A percentile compares a stretch with the other conserved stretches of the same genome.
Evolutionary conservation across 2,329 filamentous ascomycete species (phyloP).

Genomic region (Epichloe bromicola): DNA sequence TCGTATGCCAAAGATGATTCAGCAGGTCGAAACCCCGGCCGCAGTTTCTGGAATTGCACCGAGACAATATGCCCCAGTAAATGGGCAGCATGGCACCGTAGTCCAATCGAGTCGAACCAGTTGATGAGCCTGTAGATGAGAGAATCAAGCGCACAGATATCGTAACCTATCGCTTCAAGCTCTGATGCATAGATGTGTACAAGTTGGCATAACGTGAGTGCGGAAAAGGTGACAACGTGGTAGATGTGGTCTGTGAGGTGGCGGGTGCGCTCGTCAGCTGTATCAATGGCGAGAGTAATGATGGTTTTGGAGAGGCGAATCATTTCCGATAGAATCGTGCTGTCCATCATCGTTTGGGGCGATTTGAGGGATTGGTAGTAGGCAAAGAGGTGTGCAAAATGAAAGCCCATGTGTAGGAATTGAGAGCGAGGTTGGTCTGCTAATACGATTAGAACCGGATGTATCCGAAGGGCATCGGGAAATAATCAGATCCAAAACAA

Average conservation of each 20-base stretch:
- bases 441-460: neutral
- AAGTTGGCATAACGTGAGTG: conserved; percentile 13
- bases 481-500: too few relatives aligned
- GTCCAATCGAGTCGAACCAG: conserved; percentile 14
- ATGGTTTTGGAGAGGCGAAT: conserved; percentile 11
- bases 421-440: conserved; percentile 16
- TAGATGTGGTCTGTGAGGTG: conserved; percentile 19
- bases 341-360: conserved; percentile 7
- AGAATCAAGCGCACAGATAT: conserved; percentile 8
- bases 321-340: conserved; percentile 11
- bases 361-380: conserved; percentile 13
- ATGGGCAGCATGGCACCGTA: conserved; percentile 14
- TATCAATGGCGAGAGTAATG: conserved; percentile 17
- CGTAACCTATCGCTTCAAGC: conserved; percentile 6
- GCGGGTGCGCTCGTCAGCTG: conserved; percentile 14
- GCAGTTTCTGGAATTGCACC: conserved; percentile 11
- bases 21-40: neutral
- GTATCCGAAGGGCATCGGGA: neutral
- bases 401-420: conserved; percentile 17
- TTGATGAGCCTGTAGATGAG: conserved; percentile 9
- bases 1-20: neutral
- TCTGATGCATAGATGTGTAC: conserved; percentile 12
- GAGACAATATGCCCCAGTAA: conserved; percentile 13
- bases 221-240: conserved; percentile 16
- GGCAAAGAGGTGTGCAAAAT: conserved; percentile 15